These are phyloP conservation scores for Talaromyces marneffei DNA, from an alignment of 2,329 filamentous ascomycete species.

Conservation along the genomic window DNA sequence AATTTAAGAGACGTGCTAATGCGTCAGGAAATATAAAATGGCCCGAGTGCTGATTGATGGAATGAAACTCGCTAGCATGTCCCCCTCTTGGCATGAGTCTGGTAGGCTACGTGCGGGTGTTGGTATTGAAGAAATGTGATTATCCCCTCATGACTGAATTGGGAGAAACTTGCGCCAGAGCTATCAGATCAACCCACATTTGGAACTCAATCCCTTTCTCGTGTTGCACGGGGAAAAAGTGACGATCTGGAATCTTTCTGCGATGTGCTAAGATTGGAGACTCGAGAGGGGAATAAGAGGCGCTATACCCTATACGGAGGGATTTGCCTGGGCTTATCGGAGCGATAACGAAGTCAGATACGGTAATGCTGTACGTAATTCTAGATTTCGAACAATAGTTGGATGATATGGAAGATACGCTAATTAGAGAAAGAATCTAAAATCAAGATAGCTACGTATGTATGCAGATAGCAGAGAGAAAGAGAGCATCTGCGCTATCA, in stretches of 20 bases:
- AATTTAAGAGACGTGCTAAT: background rate
- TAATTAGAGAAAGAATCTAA: no score
- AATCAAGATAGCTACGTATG: background rate
- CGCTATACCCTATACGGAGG: conserved; percentile 5
- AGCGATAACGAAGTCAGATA: background rate
- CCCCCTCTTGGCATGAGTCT: background rate
- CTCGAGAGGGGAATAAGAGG: background rate
- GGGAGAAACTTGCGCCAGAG: background rate
- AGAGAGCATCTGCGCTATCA: background rate
- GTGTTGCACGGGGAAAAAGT: background rate
- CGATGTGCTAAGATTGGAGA: background rate
- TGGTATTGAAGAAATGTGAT: background rate
- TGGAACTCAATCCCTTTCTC: background rate
- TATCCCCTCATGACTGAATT: background rate
- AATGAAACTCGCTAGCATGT: background rate
- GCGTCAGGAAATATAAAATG: background rate
- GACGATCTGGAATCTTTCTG: background rate
- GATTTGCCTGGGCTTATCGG: conserved; percentile 4
- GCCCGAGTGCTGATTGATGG: background rate
- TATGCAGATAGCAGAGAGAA: background rate
- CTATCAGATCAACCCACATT: background rate
- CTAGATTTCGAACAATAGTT: background rate
- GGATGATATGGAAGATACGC: background rate
- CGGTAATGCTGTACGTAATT: background rate
- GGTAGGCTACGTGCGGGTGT: background rate